phyloP scores from a whole-genome alignment of 139 green algal species.

The Chlorella sp. region DNA sequence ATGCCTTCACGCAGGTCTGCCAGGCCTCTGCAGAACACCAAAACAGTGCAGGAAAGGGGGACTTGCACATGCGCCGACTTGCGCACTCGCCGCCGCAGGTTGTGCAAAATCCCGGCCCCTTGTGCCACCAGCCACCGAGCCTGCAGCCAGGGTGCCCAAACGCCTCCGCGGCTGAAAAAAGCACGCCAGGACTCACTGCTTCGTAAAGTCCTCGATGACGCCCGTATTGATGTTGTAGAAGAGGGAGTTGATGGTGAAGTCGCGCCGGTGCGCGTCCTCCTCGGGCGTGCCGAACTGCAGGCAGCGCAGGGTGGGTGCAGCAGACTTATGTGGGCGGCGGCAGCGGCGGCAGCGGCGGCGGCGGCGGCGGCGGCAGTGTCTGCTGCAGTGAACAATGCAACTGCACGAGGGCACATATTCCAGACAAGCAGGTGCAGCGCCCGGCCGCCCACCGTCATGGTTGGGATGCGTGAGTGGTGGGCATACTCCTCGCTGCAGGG shows the following conservation, averaged over 20 bases:
- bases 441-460: conserved; percentile 64
- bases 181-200: conserved; percentile 45
- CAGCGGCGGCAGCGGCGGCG: neutral
- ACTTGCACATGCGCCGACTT: too few relatives aligned
- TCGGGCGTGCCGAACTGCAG: conserved; percentile 84
- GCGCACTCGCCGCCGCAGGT: too few relatives aligned
- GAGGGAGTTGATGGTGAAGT: conserved; percentile 97
- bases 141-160: too few relatives aligned
- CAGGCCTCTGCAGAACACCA: conserved; percentile 66
- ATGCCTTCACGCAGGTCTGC: conserved; percentile 85
- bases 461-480: conserved; percentile 84
- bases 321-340: too few relatives aligned
- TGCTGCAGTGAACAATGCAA: too few relatives aligned
- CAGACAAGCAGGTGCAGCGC: neutral
- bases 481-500: conserved; percentile 91
- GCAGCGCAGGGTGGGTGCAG: neutral
- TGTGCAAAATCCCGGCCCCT: too few relatives aligned
- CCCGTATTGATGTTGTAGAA: conserved; percentile 97
- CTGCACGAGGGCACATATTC: too few relatives aligned
- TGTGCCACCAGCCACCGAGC: too few relatives aligned
- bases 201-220: conserved; percentile 91
- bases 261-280: conserved; percentile 83
- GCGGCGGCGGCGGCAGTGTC: neutral
- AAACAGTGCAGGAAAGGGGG: too few relatives aligned
- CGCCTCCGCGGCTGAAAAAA: too few relatives aligned